These are phyloP conservation scores for Clitocybe nebularis DNA, from an alignment of 1,284 basidiomycete species.

Conservation along the genomic window DNA sequence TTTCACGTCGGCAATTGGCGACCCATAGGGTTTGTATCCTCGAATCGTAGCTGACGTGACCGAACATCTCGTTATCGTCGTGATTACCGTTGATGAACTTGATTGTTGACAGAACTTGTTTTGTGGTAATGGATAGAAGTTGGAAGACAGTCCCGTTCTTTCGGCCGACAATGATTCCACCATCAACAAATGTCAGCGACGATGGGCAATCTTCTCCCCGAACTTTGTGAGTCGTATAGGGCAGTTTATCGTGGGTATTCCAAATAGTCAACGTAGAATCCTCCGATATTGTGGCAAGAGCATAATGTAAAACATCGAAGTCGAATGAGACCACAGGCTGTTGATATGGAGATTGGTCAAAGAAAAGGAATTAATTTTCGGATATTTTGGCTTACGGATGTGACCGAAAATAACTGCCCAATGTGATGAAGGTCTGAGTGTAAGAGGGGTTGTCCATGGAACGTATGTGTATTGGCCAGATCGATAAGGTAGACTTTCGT, in stretches of 20 bases:
- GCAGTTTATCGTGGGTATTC: slow-evolving; percentile 70
- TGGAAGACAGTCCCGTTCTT: slow-evolving; percentile 80
- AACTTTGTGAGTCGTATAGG: slow-evolving; percentile 70
- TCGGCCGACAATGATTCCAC: slow-evolving; percentile 73
- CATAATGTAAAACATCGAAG: slow-evolving; percentile 70
- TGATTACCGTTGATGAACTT: slow-evolving; percentile 66
- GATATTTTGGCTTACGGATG: slow-evolving; percentile 65
- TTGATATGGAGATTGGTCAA: slow-evolving; percentile 9
- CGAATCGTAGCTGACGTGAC: slow-evolving; percentile 77
- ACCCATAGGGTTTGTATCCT: slow-evolving; percentile 81
- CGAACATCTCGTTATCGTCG: slow-evolving; percentile 78
- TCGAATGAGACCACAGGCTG: slow-evolving; percentile 78
- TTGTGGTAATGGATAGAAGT: slow-evolving; percentile 65
- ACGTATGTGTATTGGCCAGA: slow-evolving; percentile 54
- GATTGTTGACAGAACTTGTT: slow-evolving; percentile 70
- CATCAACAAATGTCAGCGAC: slow-evolving; percentile 75
- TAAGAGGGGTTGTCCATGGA: slow-evolving; percentile 58
- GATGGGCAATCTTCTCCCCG: slow-evolving; percentile 75
- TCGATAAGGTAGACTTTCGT: slow-evolving; percentile 71
- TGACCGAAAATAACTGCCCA: slow-evolving; percentile 58
- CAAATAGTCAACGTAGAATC: slow-evolving; percentile 76
- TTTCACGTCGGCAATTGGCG: slow-evolving; percentile 77
- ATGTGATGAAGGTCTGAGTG: slow-evolving; percentile 65
- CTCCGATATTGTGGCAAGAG: slow-evolving; percentile 72
- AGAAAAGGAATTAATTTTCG: slow-evolving; percentile 2